Evolutionary conservation across 768 basidiomycete genomes (phyloP).

Genomic region (Russula virescens): DNA sequence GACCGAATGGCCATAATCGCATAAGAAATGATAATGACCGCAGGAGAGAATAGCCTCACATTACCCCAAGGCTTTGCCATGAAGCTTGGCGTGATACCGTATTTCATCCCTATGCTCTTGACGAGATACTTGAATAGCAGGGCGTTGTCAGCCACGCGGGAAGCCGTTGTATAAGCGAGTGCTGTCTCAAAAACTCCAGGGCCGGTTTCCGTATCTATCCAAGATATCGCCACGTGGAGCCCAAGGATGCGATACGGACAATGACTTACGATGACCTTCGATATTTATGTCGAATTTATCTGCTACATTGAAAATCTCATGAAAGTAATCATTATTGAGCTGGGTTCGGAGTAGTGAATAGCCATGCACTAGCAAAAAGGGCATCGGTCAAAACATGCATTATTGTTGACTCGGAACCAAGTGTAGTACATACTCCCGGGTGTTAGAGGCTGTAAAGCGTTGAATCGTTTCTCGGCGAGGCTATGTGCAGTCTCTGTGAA

Average conservation of each 20-base stretch:
- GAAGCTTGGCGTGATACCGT: constrained; percentile 88
- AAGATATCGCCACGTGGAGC: not conserved
- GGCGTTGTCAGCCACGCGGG: constrained; percentile 87
- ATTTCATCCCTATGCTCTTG: constrained; percentile 87
- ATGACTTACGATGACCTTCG: constrained; percentile 71
- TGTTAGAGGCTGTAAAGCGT: constrained; percentile 70
- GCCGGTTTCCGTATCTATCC: constrained; percentile 84
- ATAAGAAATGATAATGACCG: not conserved
- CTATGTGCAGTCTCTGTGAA: constrained; percentile 72
- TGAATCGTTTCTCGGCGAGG: constrained; percentile 72
- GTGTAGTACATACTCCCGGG: constrained; percentile 70
- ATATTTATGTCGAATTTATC: constrained; percentile 68
- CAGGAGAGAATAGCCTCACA: constrained; percentile 35
- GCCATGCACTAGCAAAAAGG: constrained; percentile 71
- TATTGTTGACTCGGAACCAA: not conserved
- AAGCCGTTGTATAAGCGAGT: constrained; percentile 72
- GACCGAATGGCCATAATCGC: not conserved
- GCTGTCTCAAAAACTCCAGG: constrained; percentile 87
- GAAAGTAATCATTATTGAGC: constrained; percentile 84
- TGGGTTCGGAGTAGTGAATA: constrained; percentile 91
- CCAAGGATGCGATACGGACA: not conserved
- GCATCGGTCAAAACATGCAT: not conserved
- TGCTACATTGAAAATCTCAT: constrained; percentile 76
- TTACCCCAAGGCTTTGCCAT: constrained; percentile 98
- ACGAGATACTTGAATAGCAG: constrained; percentile 88